Evolutionary conservation across 2,329 filamentous ascomycete species (phyloP).

Genomic region (Didymella lethalis): DNA sequence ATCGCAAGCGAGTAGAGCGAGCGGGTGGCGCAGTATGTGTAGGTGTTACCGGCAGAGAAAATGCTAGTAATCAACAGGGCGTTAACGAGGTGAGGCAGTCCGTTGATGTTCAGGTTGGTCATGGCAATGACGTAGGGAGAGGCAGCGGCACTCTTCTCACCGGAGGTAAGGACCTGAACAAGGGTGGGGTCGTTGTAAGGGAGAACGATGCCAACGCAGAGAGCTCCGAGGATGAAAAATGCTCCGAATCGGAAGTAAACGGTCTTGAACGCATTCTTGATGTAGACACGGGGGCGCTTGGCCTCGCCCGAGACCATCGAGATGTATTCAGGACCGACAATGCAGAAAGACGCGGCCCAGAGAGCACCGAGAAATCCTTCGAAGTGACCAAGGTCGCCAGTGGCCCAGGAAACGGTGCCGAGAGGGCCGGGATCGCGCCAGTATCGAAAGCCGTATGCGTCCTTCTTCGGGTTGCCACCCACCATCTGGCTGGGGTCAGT

Average conservation of each 20-base stretch:
- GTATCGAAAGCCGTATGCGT: conserved; percentile 55
- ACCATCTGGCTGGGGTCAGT: conserved; percentile 38
- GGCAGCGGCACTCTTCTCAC: conserved; percentile 57
- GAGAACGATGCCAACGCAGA: conserved; percentile 55
- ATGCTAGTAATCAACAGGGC: conserved; percentile 63
- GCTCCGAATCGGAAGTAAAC: conserved; percentile 57
- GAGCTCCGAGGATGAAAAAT: conserved; percentile 58
- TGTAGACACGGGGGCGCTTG: conserved; percentile 55
- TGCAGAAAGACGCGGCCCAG: conserved; percentile 56
- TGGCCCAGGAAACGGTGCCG: conserved; percentile 32
- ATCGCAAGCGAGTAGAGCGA: conserved; percentile 62
- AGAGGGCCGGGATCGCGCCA: conserved; percentile 53
- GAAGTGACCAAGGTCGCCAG: conserved; percentile 40
- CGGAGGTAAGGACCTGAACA: conserved; percentile 57
- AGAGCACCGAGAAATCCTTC: conserved; percentile 52
- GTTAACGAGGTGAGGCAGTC: conserved; percentile 66
- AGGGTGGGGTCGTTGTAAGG: conserved; percentile 77
- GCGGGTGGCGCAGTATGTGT: conserved; percentile 63
- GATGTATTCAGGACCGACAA: conserved; percentile 60
- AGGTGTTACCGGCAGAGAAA: conserved; percentile 64
- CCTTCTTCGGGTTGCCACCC: conserved; percentile 55
- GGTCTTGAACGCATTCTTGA: conserved; percentile 59
- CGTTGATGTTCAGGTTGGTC: conserved; percentile 60
- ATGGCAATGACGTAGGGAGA: conserved; percentile 72
- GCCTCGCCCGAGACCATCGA: conserved; percentile 59